Evolutionary conservation across 345 rosid genomes (phyloP), one percentile per base, ranked within the genome.

Genomic region (Brassica incana): DNA sequence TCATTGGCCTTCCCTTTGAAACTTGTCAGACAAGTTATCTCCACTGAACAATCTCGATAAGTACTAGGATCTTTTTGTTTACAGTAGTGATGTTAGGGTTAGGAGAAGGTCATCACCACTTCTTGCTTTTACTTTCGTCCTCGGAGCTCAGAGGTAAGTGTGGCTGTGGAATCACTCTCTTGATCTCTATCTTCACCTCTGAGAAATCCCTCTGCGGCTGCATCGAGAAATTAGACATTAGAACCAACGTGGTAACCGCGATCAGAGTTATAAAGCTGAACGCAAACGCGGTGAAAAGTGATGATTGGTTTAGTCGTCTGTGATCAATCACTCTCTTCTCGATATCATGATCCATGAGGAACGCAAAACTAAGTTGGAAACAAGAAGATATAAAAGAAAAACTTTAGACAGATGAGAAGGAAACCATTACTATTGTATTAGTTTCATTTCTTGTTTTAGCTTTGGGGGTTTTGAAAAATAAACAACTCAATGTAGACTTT

Each of bases 1-100:
- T 83, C 77, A 7, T 63, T 56, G 38, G 83, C 86, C 25, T 88
- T 85, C 10, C n/a, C 76, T 72, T 3, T 86, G 91, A 63, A 92
- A 94, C 69, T 75, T 74, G 71, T 58, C 18, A 2, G 88, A 83
- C 68, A 80, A 40, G 63, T 84, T 56, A 65, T 84, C 77, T 29
- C 92, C 85, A 78, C 65, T 81, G 68, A 93, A 81, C 73, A n/a
- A 74, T 65, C 71, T 82, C 76, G 14, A 83, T 59, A 2, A 81
- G 36, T 33, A 6, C 83, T 0, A 77, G 88, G 33, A 87, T 81
- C 80, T 84, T 85, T 33, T 86, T 82, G 25, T 75, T 83, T 65
- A 75, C 82, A 4, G 84, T 78, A 7, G 84, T 78, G 50, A 79
- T 69, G 80, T 81, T 82, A 5, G 48, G 32, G 67, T 67, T 75